A percentile compares a stretch with the other conserved stretches of the same genome.
Evolutionary conservation across 108 stramenopile species (phyloP).

Genomic region (Cylindrotheca closterium): DNA sequence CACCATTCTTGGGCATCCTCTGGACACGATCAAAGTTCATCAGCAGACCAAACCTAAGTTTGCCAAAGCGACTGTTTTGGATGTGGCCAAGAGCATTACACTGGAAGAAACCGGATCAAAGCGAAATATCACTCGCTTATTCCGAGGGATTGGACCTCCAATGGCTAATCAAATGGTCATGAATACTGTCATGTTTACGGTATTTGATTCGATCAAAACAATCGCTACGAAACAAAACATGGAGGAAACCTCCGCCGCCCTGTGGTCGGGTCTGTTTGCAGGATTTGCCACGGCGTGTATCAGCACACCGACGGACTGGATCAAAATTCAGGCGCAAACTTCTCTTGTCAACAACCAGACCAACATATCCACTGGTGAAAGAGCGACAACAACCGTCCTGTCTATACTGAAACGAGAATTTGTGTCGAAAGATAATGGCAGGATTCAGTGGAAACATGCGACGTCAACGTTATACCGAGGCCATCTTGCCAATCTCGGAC

Average conservation of each 20-base stretch:
- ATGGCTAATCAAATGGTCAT: constrained; percentile 38
- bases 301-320: constrained; percentile 43
- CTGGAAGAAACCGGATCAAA: background rate
- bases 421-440: background rate
- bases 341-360: background rate
- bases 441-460: background rate
- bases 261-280: constrained; percentile 39
- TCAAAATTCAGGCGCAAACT: constrained; percentile 48
- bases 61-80: background rate
- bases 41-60: constrained; percentile 34
- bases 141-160: constrained; percentile 48
- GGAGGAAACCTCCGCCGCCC: background rate
- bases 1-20: constrained; percentile 48
- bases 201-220: constrained; percentile 30
- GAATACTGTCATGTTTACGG: constrained; percentile 48
- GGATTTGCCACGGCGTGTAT: constrained; percentile 51
- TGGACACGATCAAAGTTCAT: constrained; percentile 56
- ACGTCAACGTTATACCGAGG: constrained; percentile 29
- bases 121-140: no score
- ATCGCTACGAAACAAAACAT: constrained; percentile 7
- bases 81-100: constrained; percentile 2
- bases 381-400: background rate
- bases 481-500: constrained; percentile 34
- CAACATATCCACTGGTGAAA: background rate
- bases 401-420: background rate